Evolutionary conservation across 1,284 basidiomycete species (phyloP).

Genomic region (Vanrija pseudolonga): DNA sequence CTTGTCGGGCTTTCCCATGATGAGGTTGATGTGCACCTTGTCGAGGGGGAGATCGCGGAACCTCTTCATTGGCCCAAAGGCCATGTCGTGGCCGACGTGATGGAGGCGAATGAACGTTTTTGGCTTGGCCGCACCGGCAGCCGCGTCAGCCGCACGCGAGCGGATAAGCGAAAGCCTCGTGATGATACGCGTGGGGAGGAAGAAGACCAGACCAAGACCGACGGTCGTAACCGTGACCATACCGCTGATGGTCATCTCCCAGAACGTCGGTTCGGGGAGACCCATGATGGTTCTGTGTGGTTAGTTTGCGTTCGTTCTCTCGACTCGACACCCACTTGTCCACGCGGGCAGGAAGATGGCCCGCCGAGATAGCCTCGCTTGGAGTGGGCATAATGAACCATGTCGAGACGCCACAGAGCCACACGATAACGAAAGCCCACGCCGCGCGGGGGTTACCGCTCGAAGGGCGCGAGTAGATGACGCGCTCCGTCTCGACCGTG

Average conservation of each 20-base stretch:
- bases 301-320: not conserved
- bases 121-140: not conserved
- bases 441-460: not conserved
- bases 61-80: not conserved
- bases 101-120: constrained; percentile 9
- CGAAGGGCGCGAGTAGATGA: constrained; percentile 16
- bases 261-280: constrained; percentile 6
- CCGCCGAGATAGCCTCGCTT: constrained; percentile 1
- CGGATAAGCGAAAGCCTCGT: constrained; percentile 15
- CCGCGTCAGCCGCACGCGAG: not conserved
- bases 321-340: constrained; percentile 3
- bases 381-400: constrained; percentile 6
- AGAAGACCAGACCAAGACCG: not conserved
- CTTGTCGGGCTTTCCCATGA: not conserved
- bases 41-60: constrained; percentile 8
- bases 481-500: constrained; percentile 14
- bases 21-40: constrained; percentile 3
- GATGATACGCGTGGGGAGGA: constrained; percentile 5
- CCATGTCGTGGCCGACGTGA: constrained; percentile 7
- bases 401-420: not conserved
- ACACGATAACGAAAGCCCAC: constrained; percentile 9
- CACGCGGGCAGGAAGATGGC: not conserved
- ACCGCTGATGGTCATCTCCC: constrained; percentile 3
- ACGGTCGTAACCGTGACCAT: not conserved
- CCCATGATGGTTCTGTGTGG: constrained; percentile 4